Percentiles rank a stretch among this genome's conserved stretches.
Conservation (phyloP, 83 land plant species). For the Picea abies region DNA sequence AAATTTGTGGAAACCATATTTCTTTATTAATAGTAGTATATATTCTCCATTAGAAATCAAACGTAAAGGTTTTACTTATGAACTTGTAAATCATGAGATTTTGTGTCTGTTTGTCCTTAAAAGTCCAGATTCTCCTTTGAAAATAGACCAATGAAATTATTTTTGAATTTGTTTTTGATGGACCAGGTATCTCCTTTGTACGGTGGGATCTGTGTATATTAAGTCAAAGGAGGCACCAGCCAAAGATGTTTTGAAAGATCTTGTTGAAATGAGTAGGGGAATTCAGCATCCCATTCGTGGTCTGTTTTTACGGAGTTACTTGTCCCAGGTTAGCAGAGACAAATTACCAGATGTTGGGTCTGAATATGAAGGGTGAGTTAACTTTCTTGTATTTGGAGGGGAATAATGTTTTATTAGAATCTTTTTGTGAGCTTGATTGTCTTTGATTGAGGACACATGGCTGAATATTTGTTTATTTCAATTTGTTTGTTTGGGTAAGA, state of each 20-base stretch:
- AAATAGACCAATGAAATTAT: not conserved
- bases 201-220: conserved; percentile 99
- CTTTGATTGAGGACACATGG: not conserved
- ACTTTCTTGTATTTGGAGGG: not conserved
- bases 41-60: too few species aligned
- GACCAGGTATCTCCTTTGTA: conserved; percentile 95
- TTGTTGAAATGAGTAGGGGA: conserved; percentile 98
- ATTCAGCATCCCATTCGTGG: conserved; percentile 98
- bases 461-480: not conserved
- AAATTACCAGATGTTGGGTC: conserved; percentile 95
- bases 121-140: not conserved
- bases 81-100: too few species aligned
- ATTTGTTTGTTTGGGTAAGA: not conserved
- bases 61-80: too few species aligned
- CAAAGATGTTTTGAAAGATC: conserved; percentile 94
- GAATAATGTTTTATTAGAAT: not conserved
- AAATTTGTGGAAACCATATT: too few species aligned
- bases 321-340: conserved; percentile 91
- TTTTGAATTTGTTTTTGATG: not conserved
- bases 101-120: not conserved
- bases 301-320: conserved; percentile 90
- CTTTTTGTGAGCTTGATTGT: not conserved
- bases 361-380: conserved; percentile 93
- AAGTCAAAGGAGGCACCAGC: conserved; percentile 99
- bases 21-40: too few species aligned